These are phyloP conservation scores for Incumbomyces delicatus DNA, from an alignment of 2,329 filamentous ascomycete species.

Conservation along the genomic window DNA sequence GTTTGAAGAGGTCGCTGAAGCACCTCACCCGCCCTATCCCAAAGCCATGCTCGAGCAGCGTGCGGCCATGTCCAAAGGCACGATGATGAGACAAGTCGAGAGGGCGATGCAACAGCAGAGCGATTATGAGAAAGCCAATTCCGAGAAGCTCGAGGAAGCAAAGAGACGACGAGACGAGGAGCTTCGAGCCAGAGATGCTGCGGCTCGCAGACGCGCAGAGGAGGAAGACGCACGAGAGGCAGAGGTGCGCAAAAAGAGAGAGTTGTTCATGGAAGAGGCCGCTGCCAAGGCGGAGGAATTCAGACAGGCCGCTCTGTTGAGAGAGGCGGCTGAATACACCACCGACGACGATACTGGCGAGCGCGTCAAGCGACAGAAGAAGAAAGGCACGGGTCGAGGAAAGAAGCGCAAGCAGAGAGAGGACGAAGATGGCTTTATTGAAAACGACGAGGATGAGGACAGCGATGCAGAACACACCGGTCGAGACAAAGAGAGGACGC, in stretches of 20 bases:
- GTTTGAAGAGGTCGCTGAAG: conserved; percentile 50
- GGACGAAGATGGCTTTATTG: conserved; percentile 24
- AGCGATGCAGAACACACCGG: conserved; percentile 11
- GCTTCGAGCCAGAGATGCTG: conserved; percentile 66
- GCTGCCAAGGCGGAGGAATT: conserved; percentile 51
- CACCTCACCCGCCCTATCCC: conserved; percentile 71
- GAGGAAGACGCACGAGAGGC: conserved; percentile 64
- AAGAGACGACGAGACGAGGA: conserved; percentile 72
- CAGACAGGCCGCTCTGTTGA: conserved; percentile 57
- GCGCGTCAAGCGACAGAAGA: conserved; percentile 68
- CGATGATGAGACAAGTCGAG: conserved; percentile 83
- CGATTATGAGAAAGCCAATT: conserved; percentile 89
- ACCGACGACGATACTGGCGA: conserved; percentile 76
- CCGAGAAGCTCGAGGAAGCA: conserved; percentile 73
- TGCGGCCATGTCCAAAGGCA: conserved; percentile 94
- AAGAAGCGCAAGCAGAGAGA: conserved; percentile 34
- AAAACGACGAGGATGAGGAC: conserved; percentile 26
- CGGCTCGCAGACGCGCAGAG: conserved; percentile 57
- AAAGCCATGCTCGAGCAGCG: conserved; percentile 85
- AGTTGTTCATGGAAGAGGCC: conserved; percentile 60
- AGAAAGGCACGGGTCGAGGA: conserved; percentile 40
- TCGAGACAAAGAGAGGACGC: conserved; percentile 13
- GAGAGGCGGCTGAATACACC: conserved; percentile 68
- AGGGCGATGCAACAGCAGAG: conserved; percentile 73
- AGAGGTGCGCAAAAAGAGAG: conserved; percentile 77